Evolutionary conservation across 2,329 filamentous ascomycete species (phyloP), one percentile per base, ranked within the genome.

Genomic region (Talaromyces sp.): DNA sequence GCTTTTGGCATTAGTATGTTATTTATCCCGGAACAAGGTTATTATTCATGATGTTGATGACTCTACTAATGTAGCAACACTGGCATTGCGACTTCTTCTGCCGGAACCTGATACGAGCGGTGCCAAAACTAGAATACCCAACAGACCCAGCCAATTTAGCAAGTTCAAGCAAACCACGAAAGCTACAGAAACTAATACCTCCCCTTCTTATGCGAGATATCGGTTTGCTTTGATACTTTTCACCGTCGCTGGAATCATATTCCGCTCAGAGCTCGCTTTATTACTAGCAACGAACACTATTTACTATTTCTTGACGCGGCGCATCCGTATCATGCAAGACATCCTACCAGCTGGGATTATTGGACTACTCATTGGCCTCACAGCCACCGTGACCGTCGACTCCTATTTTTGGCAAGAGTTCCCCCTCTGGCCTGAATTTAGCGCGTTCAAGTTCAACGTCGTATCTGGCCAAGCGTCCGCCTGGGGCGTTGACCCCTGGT

Each of bases 391-490:
- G 13, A 81, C 85, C 1, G 73, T 96, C 35, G 94, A 99, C 78
- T 93, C 89, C 1, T 93, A 91, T 76, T 96, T 97, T 77, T 99
- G 93, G 94, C 91, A 93, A 68, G 67, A 75, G 7, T 84, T 82
- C 61, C 82, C 81, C 1, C 75, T 96, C 31, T 99, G 94, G 94
- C 92, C 94, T 0, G 94, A 99, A 73, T 84, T 95, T 61, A 84
- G 83, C 65, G 91, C 85, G 2, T 97, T 99, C 76, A 86, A 89
- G 72, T 97, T 89, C 80, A 99, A 99, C 72, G 91, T 91, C 57
- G 75, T 97, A 53, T 82, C 88, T 56, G 91, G 91, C 21, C 87
- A 89, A 60, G 89, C 92, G 0, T 87, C 89, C 3, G 84, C 88
- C 63, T 99, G 94, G 94, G 94, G 94, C 35, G 87, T 87, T 8